A percentile compares a stretch with the other conserved stretches of the same genome.
Conservation (phyloP, 805 yeast genomes). For the Myxozyma vanderwaltii region DNA sequence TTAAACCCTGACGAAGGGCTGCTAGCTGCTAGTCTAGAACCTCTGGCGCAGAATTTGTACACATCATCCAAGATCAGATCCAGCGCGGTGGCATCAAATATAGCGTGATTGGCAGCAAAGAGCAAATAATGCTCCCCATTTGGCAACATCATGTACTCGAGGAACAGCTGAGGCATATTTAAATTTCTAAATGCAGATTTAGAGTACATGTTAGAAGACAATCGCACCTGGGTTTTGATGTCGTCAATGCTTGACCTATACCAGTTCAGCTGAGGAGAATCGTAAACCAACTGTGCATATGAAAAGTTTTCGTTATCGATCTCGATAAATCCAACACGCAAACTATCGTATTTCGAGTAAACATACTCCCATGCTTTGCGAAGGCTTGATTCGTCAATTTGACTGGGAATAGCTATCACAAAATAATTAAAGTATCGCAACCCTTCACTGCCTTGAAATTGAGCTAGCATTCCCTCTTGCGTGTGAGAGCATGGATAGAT, state of each 20-base stretch:
- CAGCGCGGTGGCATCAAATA: conserved; percentile 31
- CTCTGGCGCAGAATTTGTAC: not conserved
- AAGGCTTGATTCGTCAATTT: not conserved
- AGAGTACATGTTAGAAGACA: not conserved
- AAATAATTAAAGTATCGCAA: conserved; percentile 25
- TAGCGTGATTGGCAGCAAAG: conserved; percentile 31
- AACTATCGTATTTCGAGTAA: conserved; percentile 15
- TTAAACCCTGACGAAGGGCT: not conserved
- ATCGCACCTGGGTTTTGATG: not conserved
- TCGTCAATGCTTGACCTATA: not conserved
- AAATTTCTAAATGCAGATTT: conserved; percentile 9
- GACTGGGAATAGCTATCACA: conserved; percentile 21
- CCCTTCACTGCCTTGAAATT: conserved; percentile 24
- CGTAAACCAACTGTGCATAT: conserved; percentile 30
- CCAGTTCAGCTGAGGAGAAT: conserved; percentile 7
- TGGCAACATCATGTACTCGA: conserved; percentile 8
- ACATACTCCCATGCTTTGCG: conserved; percentile 18
- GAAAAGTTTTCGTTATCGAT: conserved; percentile 10
- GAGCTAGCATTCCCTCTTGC: conserved; percentile 30
- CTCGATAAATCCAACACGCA: conserved; percentile 33
- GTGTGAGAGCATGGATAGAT: conserved; percentile 32
- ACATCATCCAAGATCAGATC: conserved; percentile 13
- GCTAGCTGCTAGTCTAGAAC: not conserved
- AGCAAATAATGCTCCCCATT: conserved; percentile 11
- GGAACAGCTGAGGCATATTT: conserved; percentile 21